A percentile compares a stretch with the other conserved stretches of the same genome.
Conservation (phyloP, 2,329 filamentous ascomycete genomes). For the Ramichloridium luteum region DNA sequence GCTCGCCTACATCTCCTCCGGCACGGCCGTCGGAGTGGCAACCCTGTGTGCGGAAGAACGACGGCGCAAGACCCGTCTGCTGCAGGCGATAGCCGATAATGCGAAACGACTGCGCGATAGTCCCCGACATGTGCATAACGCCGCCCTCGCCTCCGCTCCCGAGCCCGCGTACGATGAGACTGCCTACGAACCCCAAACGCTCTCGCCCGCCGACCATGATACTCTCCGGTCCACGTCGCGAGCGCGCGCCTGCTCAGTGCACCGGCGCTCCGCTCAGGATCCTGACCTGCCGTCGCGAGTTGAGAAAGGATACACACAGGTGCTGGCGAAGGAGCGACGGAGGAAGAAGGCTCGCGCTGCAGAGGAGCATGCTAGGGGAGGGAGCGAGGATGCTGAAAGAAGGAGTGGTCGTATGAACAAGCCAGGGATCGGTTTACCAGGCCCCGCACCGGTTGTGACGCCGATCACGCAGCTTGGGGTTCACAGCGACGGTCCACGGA, state of each 20-base stretch:
- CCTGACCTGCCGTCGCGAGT: conserved; percentile 19
- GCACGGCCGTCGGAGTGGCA: conserved; percentile 24
- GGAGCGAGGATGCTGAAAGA: background rate
- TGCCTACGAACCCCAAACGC: conserved; percentile 9
- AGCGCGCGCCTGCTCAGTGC: too few relatives aligned
- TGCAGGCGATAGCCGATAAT: conserved; percentile 27
- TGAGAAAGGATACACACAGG: conserved; percentile 16
- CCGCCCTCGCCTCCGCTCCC: too few relatives aligned
- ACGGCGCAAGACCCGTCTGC: conserved; percentile 21
- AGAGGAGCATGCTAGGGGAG: background rate
- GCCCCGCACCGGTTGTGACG: too few relatives aligned
- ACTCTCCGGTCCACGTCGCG: too few relatives aligned
- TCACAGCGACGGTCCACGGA: too few relatives aligned
- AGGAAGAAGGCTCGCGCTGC: background rate
- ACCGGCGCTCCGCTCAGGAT: conserved; percentile 2
- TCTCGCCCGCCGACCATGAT: too few relatives aligned
- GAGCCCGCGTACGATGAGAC: too few relatives aligned
- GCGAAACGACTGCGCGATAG: conserved; percentile 21
- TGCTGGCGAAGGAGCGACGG: conserved; percentile 1
- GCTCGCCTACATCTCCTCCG: conserved; percentile 29
- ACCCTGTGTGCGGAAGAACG: conserved; percentile 27
- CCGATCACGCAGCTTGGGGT: too few relatives aligned
- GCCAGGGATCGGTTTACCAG: too few relatives aligned
- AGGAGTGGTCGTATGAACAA: too few relatives aligned
- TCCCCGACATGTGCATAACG: conserved; percentile 18